Evolutionary conservation across 139 green algal genomes (phyloP), one percentile per base, ranked within the genome.

Genomic region (Chlorella sp.): DNA sequence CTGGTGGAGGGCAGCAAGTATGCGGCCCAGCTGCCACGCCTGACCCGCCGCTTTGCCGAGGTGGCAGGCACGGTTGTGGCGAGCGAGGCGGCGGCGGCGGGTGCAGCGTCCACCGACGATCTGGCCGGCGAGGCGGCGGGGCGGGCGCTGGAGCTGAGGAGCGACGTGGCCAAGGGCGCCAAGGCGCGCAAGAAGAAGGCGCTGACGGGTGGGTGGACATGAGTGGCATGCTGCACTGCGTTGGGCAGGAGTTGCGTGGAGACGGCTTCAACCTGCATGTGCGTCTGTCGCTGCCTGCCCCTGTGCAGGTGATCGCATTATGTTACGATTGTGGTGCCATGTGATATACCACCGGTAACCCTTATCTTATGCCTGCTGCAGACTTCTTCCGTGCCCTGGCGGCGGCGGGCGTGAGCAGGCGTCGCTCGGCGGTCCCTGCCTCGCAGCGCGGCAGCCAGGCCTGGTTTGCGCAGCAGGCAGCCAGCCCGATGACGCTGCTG

Each of bases 141-240:
- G 20, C 87, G 92, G 0, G 89, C 94, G 0, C 75, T 89, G 36
- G 87, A 90, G 67, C 90, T 98, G 64, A 85, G 85, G 8, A 48
- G 32, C 26, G 92, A 96, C 54, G 75, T 82, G 9, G 87, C 82
- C 24, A 97, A 98, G 85, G 93, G 92, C 11, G 93, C 95, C 26
- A 90, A 91, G 41, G 83, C 88, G 14, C 88, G 94, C 30, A 99
- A 99, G 91, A 97, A 97, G 90, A 98, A 98, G 91, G 97, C 95
- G 51, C 91, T 99, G 32, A 92, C 91, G 2, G 94, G 38, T 56
- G 72, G 72, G 14, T 36, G 38, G 22, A 22, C 68, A 46, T 34
- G 36, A 11, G 36, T 19, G 32, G 36, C 4, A 74, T 24, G 36
- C 3, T 32, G 17, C 3, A 19, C 3, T 38, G 62, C 34, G 62